These are phyloP conservation scores for Tephrocybe sp. DNA, from an alignment of 768 basidiomycete genomes.

Conservation along the genomic window DNA sequence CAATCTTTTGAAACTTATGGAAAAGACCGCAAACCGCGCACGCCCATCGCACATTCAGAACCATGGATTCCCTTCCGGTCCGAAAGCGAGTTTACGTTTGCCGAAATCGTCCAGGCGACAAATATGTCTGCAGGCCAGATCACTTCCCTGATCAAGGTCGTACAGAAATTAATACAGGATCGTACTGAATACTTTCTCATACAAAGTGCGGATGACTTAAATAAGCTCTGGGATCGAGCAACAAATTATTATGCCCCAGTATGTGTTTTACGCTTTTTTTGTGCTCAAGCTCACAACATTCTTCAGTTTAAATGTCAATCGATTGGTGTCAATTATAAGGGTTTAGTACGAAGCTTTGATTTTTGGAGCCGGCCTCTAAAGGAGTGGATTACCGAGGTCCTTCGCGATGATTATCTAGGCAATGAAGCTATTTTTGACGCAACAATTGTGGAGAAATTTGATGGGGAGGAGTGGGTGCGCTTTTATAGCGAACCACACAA, in stretches of 20 bases:
- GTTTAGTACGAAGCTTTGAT: background rate
- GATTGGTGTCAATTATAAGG: conserved; percentile 2
- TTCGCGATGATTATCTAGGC: conserved; percentile 21
- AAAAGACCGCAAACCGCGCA: background rate
- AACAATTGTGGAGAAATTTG: background rate
- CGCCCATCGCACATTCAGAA: background rate
- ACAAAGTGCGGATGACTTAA: conserved; percentile 16
- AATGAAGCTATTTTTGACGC: conserved; percentile 30
- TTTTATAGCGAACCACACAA: background rate
- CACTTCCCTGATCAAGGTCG: conserved; percentile 17
- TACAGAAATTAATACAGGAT: conserved; percentile 9
- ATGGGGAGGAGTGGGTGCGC: background rate
- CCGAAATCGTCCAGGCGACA: conserved; percentile 20
- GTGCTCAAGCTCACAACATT: background rate
- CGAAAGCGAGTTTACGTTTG: conserved; percentile 27
- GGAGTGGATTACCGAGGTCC: conserved; percentile 26
- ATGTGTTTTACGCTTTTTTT: background rate
- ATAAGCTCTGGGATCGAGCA: conserved; percentile 18
- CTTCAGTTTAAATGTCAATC: conserved; percentile 1
- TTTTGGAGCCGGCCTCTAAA: conserved; percentile 22
- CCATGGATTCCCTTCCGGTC: conserved; percentile 30
- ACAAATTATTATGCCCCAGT: background rate
- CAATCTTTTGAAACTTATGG: conserved; percentile 9
- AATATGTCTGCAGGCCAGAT: conserved; percentile 18
- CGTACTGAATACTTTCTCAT: conserved; percentile 16